A percentile compares a stretch with the other conserved stretches of the same genome.
These are phyloP conservation scores for Gracilaria vermiculophylla DNA, from an alignment of 23 red algal species.

Conservation along the genomic window DNA sequence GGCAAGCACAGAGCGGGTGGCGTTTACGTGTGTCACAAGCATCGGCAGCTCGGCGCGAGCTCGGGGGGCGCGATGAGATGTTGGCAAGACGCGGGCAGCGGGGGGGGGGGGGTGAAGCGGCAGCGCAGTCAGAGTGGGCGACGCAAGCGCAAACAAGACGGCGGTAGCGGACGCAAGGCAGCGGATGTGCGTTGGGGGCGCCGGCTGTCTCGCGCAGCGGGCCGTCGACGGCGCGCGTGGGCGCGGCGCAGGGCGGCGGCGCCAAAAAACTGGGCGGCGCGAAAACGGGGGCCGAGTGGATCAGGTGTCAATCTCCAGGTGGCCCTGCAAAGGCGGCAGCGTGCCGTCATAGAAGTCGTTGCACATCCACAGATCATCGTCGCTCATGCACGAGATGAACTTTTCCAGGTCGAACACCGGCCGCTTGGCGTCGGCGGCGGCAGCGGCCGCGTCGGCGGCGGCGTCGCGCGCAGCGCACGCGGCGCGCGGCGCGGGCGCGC, in stretches of 20 bases:
- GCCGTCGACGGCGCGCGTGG: no score
- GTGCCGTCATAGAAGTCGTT: background rate
- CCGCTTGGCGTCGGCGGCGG: conserved; percentile 80
- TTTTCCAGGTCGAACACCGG: conserved; percentile 16
- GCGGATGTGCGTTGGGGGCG: no score
- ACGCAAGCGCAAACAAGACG: no score
- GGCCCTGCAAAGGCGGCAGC: background rate
- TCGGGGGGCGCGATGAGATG: no score
- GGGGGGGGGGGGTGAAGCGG: no score
- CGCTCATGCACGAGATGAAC: background rate
- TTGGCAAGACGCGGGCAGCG: no score
- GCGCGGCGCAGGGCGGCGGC: background rate
- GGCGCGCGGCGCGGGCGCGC: background rate
- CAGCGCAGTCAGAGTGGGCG: no score
- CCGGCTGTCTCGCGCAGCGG: no score
- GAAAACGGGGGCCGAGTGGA: background rate
- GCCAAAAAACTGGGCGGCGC: background rate
- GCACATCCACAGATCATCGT: background rate
- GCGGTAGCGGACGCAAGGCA: no score
- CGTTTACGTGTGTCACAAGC: no score
- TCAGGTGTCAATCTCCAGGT: background rate
- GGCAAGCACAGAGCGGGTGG: no score
- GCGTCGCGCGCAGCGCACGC: conserved; percentile 57
- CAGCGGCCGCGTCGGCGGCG: conserved; percentile 50
- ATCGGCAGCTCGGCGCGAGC: no score